phyloP scores from a whole-genome alignment of 1,284 basidiomycete genomes.

The Mycosarcoma maydis region DNA sequence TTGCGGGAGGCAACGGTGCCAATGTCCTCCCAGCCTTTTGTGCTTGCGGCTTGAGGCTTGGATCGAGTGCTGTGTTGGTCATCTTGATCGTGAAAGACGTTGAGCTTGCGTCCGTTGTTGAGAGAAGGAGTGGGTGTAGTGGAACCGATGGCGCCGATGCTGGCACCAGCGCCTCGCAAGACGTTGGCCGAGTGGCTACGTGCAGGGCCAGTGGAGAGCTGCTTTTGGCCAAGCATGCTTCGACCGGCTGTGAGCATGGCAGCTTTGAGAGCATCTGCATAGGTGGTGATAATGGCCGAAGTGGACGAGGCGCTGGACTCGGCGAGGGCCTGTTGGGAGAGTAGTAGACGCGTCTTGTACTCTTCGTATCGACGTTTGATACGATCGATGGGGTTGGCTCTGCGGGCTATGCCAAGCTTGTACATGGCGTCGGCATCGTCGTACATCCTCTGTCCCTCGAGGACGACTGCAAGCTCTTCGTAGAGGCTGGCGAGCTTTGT shows the following conservation, averaged over 20 bases:
- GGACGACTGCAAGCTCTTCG: slow-evolving; percentile 81
- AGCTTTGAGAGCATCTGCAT: slow-evolving; percentile 50
- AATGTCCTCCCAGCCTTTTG: slow-evolving; percentile 51
- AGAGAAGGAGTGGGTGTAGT: slow-evolving; percentile 11
- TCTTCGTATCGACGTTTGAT: slow-evolving; percentile 84
- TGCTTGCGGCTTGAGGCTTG: slow-evolving; percentile 15
- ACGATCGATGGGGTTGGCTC: slow-evolving; percentile 82
- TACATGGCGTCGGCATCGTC: slow-evolving; percentile 78
- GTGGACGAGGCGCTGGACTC: slow-evolving; percentile 15
- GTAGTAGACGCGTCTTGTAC: slow-evolving; percentile 75
- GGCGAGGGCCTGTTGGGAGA: slow-evolving; percentile 19
- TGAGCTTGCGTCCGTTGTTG: slow-evolving; percentile 54
- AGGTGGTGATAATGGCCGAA: slow-evolving; percentile 17
- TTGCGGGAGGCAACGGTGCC: slow-evolving; percentile 46
- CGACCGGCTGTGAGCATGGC: slow-evolving; percentile 58
- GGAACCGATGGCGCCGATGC: slow-evolving; percentile 23
- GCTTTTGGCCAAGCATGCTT: slow-evolving; percentile 61
- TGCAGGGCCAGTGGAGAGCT: slow-evolving; percentile 25
- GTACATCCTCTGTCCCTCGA: slow-evolving; percentile 79
- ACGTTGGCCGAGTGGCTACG: slow-evolving; percentile 45
- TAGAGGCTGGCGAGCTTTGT: slow-evolving; percentile 81
- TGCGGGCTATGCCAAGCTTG: slow-evolving; percentile 81
- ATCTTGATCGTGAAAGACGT: slow-evolving; percentile 57
- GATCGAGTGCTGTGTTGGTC: slow-evolving; percentile 19
- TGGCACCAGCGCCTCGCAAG: slow-evolving; percentile 30